Percentiles rank a stretch among this genome's conserved stretches.
These are phyloP conservation scores for Vishniacozyma victoriae DNA, from an alignment of 768 basidiomycete species.

Conservation along the genomic window DNA sequence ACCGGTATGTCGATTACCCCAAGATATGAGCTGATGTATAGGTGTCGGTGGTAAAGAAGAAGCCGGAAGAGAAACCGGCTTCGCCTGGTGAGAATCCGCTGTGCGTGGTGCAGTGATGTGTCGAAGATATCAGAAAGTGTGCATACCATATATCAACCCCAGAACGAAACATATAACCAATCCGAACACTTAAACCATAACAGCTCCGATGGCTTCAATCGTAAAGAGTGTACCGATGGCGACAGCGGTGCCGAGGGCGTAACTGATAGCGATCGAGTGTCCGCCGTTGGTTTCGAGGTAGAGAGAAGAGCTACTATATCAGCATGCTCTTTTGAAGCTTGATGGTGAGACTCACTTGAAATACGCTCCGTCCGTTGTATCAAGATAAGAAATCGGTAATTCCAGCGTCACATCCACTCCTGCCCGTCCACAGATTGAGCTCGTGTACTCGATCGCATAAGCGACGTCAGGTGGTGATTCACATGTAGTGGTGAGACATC, in stretches of 20 bases:
- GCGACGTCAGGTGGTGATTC: constrained; percentile 29
- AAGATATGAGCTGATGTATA: not conserved
- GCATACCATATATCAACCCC: too few relatives aligned
- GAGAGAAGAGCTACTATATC: not conserved
- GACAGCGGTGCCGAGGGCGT: too few relatives aligned
- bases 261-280: too few relatives aligned
- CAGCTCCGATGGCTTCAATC: too few relatives aligned
- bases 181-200: too few relatives aligned
- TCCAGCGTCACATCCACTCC: constrained; percentile 22
- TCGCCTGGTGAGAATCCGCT: constrained; percentile 13
- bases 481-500: constrained; percentile 18
- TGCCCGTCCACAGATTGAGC: constrained; percentile 17
- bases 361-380: constrained; percentile 12
- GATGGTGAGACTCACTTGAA: constrained; percentile 22
- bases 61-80: constrained; percentile 3
- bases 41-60: constrained; percentile 33
- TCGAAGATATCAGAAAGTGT: too few relatives aligned
- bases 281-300: too few relatives aligned
- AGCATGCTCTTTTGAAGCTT: not conserved
- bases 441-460: constrained; percentile 28
- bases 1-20: constrained; percentile 15
- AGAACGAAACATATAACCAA: too few relatives aligned
- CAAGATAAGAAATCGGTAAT: constrained; percentile 20
- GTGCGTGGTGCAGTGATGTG: constrained; percentile 24
- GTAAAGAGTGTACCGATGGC: not conserved